Evolutionary conservation across 192 early-diverging fungal genomes (phyloP).

Genomic region (Phycomyces nitens): DNA sequence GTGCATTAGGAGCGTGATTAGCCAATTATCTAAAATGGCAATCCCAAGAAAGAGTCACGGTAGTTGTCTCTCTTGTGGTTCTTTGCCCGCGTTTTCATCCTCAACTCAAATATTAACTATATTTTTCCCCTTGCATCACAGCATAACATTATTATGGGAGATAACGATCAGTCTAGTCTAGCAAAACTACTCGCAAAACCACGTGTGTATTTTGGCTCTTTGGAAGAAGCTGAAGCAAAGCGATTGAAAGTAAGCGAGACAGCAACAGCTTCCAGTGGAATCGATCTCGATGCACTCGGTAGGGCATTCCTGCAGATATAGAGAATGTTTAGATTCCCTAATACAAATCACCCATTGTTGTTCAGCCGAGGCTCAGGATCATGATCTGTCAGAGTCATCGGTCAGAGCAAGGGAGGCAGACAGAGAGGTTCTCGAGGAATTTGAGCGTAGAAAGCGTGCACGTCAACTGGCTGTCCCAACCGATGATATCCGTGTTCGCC

Average conservation of each 20-base stretch:
- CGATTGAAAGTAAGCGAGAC: conserved; percentile 33
- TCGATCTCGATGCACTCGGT: conserved; percentile 24
- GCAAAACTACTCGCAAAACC: conserved; percentile 37
- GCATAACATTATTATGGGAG: conserved; percentile 8
- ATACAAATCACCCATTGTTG: neutral
- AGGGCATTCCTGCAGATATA: neutral
- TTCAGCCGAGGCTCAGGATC: conserved; percentile 31
- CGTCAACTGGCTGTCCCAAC: conserved; percentile 86
- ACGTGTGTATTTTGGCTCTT: conserved; percentile 60
- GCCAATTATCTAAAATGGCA: neutral
- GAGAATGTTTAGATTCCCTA: neutral
- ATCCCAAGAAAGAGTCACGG: neutral
- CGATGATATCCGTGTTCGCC: conserved; percentile 76
- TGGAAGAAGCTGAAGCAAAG: conserved; percentile 54
- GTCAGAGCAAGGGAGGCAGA: conserved; percentile 48
- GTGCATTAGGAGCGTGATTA: neutral
- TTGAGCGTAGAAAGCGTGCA: conserved; percentile 73
- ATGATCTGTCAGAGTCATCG: conserved; percentile 44
- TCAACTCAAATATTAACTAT: neutral
- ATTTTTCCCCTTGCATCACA: neutral
- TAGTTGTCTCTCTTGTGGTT: neutral
- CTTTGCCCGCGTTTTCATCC: no score
- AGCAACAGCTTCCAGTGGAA: conserved; percentile 14
- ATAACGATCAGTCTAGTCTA: conserved; percentile 11
- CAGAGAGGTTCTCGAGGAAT: conserved; percentile 58